Conservation (phyloP, 1,284 basidiomycete genomes). For the Pulveroboletus sp. region DNA sequence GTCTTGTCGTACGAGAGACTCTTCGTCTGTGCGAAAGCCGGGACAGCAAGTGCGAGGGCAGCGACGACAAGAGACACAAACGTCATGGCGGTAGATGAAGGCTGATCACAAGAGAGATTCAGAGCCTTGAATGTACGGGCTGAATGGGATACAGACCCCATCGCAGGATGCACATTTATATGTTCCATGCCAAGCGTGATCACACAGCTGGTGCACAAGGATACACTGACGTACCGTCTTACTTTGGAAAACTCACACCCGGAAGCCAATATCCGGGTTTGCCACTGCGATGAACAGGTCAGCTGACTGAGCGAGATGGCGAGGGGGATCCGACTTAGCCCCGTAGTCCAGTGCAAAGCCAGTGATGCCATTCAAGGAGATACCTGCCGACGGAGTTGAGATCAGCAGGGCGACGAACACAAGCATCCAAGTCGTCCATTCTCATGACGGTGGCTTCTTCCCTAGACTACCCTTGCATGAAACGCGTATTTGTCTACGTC, state of each 20-base stretch:
- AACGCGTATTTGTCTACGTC: not conserved
- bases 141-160: not conserved
- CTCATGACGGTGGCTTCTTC: slow-evolving; percentile 7
- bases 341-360: not conserved
- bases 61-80: slow-evolving; percentile 6
- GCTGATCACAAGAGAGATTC: not conserved
- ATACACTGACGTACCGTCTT: not conserved
- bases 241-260: not conserved
- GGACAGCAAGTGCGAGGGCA: slow-evolving; percentile 16
- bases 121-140: not conserved
- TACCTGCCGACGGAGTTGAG: not conserved
- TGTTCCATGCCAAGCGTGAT: not conserved
- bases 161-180: slow-evolving; percentile 18
- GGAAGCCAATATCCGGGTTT: not conserved
- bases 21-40: slow-evolving; percentile 16
- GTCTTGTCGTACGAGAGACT: slow-evolving; percentile 31
- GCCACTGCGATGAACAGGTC: not conserved
- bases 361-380: not conserved
- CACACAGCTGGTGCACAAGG: not conserved
- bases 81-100: slow-evolving; percentile 18
- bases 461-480: not conserved
- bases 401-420: not conserved
- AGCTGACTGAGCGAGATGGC: slow-evolving; percentile 10
- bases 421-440: no score
- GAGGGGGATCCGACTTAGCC: slow-evolving; percentile 6